Conservation (phyloP, 1,284 basidiomycete species). For the Meripilus lineatus region DNA sequence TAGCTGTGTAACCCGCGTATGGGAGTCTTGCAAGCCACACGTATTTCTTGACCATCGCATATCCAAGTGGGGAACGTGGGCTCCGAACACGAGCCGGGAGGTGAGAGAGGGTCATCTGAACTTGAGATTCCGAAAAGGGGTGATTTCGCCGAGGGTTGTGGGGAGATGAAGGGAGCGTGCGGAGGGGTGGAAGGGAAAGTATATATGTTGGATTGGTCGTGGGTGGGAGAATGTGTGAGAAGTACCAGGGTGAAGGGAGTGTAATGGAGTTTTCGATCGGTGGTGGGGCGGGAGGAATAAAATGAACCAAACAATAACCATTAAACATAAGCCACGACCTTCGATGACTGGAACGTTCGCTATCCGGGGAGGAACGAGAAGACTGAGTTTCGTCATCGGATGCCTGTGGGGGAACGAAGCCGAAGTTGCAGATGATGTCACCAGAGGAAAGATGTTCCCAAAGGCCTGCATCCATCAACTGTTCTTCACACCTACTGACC, state of each 20-base stretch:
- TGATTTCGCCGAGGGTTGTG: not conserved
- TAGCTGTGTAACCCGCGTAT: constrained; percentile 29
- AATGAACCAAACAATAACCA: constrained; percentile 53
- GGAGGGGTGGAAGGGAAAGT: constrained; percentile 37
- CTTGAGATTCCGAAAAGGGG: constrained; percentile 19
- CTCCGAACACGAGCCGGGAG: constrained; percentile 44
- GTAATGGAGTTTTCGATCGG: constrained; percentile 50
- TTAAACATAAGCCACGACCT: constrained; percentile 65
- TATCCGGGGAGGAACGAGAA: not conserved
- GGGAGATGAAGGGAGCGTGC: constrained; percentile 12
- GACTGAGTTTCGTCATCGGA: constrained; percentile 22
- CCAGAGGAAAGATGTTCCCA: constrained; percentile 70
- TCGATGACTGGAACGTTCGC: constrained; percentile 11
- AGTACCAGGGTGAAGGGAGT: constrained; percentile 71
- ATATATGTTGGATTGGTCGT: constrained; percentile 43
- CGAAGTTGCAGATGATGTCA: constrained; percentile 74
- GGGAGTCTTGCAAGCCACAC: constrained; percentile 58
- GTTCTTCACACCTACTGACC: constrained; percentile 55
- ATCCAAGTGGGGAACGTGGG: constrained; percentile 51
- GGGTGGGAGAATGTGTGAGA: constrained; percentile 55
- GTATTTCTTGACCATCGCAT: constrained; percentile 50
- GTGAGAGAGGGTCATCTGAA: constrained; percentile 40
- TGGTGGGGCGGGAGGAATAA: constrained; percentile 44
- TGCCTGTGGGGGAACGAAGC: constrained; percentile 51
- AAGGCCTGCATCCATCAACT: constrained; percentile 55